Conservation (phyloP, 768 basidiomycete genomes). For the Phallus indusiatus region DNA sequence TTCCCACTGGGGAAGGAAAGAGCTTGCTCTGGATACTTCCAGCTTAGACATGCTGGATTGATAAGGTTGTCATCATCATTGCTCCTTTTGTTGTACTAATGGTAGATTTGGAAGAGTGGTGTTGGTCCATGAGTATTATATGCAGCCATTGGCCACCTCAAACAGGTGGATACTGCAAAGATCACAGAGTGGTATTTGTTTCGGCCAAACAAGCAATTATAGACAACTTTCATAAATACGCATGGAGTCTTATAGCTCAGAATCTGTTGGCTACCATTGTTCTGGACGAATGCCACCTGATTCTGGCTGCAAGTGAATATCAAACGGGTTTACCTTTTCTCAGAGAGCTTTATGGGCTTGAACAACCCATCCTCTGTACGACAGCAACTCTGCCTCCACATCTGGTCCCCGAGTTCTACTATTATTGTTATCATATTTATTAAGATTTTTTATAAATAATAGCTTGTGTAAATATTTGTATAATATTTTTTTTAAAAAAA, state of each 20-base stretch:
- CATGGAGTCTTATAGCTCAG: not conserved
- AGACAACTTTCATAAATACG: not conserved
- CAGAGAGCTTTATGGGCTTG: not conserved
- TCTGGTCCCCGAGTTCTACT: not conserved
- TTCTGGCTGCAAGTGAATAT: not conserved
- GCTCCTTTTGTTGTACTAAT: not conserved
- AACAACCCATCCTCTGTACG: not conserved
- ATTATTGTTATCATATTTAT: no score
- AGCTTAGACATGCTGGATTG: not conserved
- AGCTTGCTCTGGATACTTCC: constrained; percentile 1
- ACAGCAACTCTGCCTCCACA: not conserved
- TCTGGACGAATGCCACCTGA: not conserved
- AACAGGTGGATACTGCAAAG: not conserved
- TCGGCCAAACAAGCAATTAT: not conserved
- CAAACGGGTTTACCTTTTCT: not conserved
- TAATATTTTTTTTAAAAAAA: no score
- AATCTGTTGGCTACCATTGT: not conserved
- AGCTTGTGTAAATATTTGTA: no score
- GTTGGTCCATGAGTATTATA: not conserved
- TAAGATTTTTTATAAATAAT: no score
- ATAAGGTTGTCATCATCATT: not conserved
- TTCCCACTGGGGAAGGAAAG: not conserved
- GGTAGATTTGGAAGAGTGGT: not conserved
- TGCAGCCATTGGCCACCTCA: not conserved
- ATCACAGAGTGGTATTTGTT: not conserved